phyloP scores from a whole-genome alignment of 2,329 filamentous ascomycete species.

The Xylaria multiplex region DNA sequence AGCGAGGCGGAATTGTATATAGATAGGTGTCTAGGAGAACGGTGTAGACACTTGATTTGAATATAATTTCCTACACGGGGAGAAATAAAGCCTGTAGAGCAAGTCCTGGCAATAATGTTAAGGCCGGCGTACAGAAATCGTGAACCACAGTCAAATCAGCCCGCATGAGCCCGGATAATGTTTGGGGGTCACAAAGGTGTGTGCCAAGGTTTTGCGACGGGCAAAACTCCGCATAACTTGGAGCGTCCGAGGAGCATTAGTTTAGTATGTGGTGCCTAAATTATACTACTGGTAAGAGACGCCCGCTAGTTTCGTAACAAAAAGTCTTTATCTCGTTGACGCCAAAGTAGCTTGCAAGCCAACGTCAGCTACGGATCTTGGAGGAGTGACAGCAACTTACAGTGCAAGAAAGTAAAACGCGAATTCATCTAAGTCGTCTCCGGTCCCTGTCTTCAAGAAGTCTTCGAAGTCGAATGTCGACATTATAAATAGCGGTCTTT shows the following conservation, averaged over 20 bases:
- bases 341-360: constrained; percentile 39
- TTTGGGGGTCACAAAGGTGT: background rate
- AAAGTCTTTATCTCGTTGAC: constrained; percentile 43
- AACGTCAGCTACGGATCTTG: background rate
- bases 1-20: no score
- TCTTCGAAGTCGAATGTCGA: constrained; percentile 39
- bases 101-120: no score
- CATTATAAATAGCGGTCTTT: constrained; percentile 42
- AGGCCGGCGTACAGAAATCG: no score
- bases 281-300: constrained; percentile 41
- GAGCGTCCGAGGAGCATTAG: background rate
- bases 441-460: constrained; percentile 38
- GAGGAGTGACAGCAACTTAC: constrained; percentile 28
- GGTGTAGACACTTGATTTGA: no score
- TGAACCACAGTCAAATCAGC: no score
- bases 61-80: no score
- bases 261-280: background rate
- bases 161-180: background rate
- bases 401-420: constrained; percentile 38
- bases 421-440: constrained; percentile 47
- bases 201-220: background rate
- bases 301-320: constrained; percentile 40
- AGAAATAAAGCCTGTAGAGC: no score
- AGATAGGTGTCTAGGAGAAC: no score
- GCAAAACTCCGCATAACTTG: background rate